Percentiles rank a stretch among this genome's conserved stretches.
These are phyloP conservation scores for Babesia sp. DNA, from an alignment of 169 alveolate genomes.

Conservation along the genomic window DNA sequence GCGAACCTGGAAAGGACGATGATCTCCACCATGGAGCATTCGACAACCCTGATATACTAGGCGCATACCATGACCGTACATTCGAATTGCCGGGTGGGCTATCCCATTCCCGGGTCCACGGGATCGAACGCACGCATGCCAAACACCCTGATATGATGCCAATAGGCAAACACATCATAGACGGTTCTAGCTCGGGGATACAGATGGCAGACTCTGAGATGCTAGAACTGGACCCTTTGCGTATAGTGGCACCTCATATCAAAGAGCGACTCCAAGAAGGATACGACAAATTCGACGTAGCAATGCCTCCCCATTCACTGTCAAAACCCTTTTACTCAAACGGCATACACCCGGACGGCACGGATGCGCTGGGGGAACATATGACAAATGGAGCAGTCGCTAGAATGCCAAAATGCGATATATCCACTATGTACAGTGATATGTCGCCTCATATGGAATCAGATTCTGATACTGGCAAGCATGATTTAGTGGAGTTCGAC, in stretches of 20 bases:
- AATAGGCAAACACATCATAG: neutral
- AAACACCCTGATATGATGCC: neutral
- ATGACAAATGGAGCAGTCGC: neutral
- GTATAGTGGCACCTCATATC: neutral
- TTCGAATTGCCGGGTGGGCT: conserved; percentile 4
- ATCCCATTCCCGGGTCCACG: neutral
- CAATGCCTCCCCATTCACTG: neutral
- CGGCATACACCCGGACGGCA: neutral
- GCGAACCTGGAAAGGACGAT: conserved; percentile 60
- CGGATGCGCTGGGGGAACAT: neutral
- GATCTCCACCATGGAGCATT: neutral
- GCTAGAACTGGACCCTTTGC: neutral
- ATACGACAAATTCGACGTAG: neutral
- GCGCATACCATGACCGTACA: neutral
- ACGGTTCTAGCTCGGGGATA: neutral
- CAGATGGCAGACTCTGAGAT: neutral
- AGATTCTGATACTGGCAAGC: neutral
- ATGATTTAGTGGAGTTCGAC: conserved; percentile 23
- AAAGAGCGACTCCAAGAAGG: neutral
- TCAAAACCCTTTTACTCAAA: neutral
- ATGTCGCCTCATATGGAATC: neutral
- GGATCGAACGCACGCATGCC: neutral
- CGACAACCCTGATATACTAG: neutral
- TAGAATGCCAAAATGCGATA: neutral
- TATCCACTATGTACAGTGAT: neutral